Evolutionary conservation across 352 stramenopile genomes (phyloP), one percentile per base, ranked within the genome.

Genomic region (Phytophthora vignae): DNA sequence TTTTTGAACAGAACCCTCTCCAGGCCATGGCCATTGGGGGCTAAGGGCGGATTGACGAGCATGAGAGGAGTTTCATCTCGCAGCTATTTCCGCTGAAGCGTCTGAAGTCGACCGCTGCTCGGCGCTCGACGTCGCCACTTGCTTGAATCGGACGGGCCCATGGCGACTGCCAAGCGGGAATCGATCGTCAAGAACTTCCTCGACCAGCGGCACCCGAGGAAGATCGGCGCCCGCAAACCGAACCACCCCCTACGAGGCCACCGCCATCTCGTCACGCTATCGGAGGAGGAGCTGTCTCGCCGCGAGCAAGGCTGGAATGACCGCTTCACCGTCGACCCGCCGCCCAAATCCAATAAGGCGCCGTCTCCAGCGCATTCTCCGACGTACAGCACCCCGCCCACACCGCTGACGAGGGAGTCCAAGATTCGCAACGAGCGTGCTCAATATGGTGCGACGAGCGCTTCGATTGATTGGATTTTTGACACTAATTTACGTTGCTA

Each of bases 281-380:
- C 73, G 0, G 71, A 88, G 22, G 68, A 88, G 36, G 76, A 92
- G 56, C 58, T 93, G 22, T 78, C 83, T 55, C 76, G 86, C 36
- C 85, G 84, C 29, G 85, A 95, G 40, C 82, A 86, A 55, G 87
- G 81, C 7, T 95, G 85, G 85, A 91, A 95, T 44, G 83, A 90
- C 62, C 85, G 85, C 1, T 95, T 95, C 61, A 73, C 79, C 21
- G 75, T 88, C 12, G 78, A 91, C n/a, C 70, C 74, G 27, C 83
- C 81, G 4, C 69, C 69, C 14, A 85, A 85, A 42, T 79, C 77
- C 6, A 91, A 84, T 40, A 88, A 90, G 42, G 69, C 69, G 1
- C 68, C 59, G 6, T 76, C 74, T 8, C 55, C 76, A 3, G 63
- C 77, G n/a, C 72, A 73, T 33, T 70, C 60, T 9, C 63, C 65